These are phyloP conservation scores for Litchi chinensis DNA, from an alignment of 345 rosid genomes.

Conservation along the genomic window DNA sequence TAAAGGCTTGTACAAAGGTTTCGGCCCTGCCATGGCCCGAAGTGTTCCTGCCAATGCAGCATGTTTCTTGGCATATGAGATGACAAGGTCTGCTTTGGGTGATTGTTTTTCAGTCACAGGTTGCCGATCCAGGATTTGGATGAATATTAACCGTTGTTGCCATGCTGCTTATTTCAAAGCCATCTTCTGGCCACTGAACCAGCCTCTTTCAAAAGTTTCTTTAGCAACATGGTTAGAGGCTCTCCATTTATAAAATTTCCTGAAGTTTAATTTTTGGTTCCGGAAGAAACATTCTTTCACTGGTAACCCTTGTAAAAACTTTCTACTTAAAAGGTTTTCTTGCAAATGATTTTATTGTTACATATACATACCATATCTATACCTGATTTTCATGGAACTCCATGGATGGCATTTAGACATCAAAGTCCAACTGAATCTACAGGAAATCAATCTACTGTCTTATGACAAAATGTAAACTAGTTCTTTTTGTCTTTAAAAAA, in stretches of 20 bases:
- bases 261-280: background rate
- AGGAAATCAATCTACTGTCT: too few species aligned
- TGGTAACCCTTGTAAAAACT: background rate
- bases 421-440: too few species aligned
- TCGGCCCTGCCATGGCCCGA: constrained; percentile 93
- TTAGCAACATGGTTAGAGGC: constrained; percentile 17
- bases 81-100: constrained; percentile 81
- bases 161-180: constrained; percentile 18
- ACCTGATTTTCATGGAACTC: background rate
- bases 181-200: constrained; percentile 19
- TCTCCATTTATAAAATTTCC: constrained; percentile 10
- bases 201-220: constrained; percentile 11
- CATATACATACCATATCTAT: background rate
- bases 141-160: constrained; percentile 6
- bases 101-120: constrained; percentile 18
- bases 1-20: constrained; percentile 95
- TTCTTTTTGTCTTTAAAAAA: too few species aligned
- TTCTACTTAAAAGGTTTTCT: background rate
- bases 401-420: too few species aligned
- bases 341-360: background rate
- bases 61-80: constrained; percentile 91
- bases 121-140: background rate
- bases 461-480: too few species aligned
- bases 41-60: constrained; percentile 99
- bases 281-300: constrained; percentile 25